These are phyloP conservation scores for Aureobasidium melanogenum DNA, from an alignment of 2,329 filamentous ascomycete genomes.

Conservation along the genomic window DNA sequence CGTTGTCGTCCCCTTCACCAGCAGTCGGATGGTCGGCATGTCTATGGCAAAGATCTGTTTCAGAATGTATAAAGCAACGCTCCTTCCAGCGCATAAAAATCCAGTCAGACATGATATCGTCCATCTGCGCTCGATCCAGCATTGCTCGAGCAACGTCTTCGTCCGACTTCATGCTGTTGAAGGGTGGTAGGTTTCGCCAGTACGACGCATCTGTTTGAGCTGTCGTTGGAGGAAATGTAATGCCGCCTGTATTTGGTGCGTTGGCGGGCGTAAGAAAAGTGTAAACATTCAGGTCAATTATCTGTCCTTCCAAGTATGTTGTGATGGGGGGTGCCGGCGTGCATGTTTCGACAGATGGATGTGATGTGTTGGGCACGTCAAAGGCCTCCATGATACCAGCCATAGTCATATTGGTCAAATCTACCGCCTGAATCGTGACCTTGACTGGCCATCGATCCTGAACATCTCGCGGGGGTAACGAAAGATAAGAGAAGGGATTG, in stretches of 20 bases:
- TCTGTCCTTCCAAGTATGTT: constrained; percentile 60
- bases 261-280: constrained; percentile 39
- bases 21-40: constrained; percentile 5
- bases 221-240: constrained; percentile 20
- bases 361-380: constrained; percentile 48
- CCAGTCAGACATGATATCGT: constrained; percentile 37
- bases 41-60: constrained; percentile 19
- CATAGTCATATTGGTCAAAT: constrained; percentile 52
- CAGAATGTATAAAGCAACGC: constrained; percentile 36
- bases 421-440: constrained; percentile 55
- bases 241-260: constrained; percentile 8
- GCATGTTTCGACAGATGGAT: constrained; percentile 11
- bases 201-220: constrained; percentile 37
- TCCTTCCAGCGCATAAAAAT: constrained; percentile 51
- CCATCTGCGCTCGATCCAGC: constrained; percentile 31
- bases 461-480: constrained; percentile 1
- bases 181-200: constrained; percentile 39
- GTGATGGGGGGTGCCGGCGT: constrained; percentile 44
- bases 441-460: constrained; percentile 60
- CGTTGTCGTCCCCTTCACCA: constrained; percentile 20
- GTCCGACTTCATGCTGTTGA: constrained; percentile 21
- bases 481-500: background rate
- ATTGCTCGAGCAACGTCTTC: constrained; percentile 36
- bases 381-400: constrained; percentile 63
- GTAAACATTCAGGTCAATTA: constrained; percentile 50